Percentiles rank a stretch among this genome's conserved stretches.
Evolutionary conservation across 2,329 filamentous ascomycete species (phyloP).

Genomic region (Alternaria conjuncta): DNA sequence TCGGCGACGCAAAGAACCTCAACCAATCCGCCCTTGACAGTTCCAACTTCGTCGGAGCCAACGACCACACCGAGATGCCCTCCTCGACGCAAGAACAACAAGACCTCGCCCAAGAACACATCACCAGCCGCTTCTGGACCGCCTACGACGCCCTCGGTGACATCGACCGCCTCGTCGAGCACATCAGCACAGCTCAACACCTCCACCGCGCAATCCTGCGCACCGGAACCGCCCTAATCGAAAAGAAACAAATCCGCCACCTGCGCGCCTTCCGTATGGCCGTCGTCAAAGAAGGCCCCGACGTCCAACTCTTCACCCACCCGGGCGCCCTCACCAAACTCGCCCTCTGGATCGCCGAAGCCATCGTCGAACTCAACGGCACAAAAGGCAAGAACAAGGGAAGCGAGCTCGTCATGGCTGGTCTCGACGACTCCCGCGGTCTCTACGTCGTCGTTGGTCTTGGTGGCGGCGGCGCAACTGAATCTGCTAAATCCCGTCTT

Average conservation of each 20-base stretch:
- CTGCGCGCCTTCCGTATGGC: slow-evolving; percentile 92
- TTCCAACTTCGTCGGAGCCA: slow-evolving; percentile 36
- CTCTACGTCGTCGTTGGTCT: slow-evolving; percentile 94
- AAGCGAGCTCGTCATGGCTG: slow-evolving; percentile 87
- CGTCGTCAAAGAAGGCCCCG: slow-evolving; percentile 92
- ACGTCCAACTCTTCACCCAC: slow-evolving; percentile 89
- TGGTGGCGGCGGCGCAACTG: slow-evolving; percentile 79
- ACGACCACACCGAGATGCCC: slow-evolving; percentile 35
- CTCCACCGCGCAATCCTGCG: slow-evolving; percentile 91
- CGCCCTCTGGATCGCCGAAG: slow-evolving; percentile 92
- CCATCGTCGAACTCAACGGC: slow-evolving; percentile 85
- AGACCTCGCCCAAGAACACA: slow-evolving; percentile 52
- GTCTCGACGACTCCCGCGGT: slow-evolving; percentile 83
- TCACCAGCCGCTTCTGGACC: slow-evolving; percentile 62
- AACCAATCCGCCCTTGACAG: slow-evolving; percentile 40
- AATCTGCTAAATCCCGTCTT: slow-evolving; percentile 64
- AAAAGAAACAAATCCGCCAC: slow-evolving; percentile 93
- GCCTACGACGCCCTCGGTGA: slow-evolving; percentile 63
- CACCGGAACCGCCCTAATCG: slow-evolving; percentile 87
- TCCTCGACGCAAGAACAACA: slow-evolving; percentile 26
- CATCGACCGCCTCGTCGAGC: slow-evolving; percentile 74
- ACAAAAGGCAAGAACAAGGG: slow-evolving; percentile 71
- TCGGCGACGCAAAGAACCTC: slow-evolving; percentile 67
- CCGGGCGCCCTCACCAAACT: slow-evolving; percentile 92
- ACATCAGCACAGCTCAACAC: slow-evolving; percentile 83